Conservation (phyloP, 257 asterid genomes). For the Nicotiana otophora region DNA sequence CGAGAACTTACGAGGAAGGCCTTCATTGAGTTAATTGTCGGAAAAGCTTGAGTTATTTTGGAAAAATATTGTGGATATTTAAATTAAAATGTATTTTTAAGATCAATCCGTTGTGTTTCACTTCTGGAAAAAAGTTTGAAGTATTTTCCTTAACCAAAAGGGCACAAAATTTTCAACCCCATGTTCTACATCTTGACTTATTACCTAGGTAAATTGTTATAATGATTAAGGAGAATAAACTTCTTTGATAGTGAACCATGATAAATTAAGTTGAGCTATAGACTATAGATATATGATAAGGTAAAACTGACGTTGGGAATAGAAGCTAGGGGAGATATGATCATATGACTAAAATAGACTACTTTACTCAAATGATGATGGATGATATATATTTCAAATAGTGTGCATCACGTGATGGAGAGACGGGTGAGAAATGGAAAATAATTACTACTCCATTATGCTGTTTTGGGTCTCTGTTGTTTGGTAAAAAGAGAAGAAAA, state of each 20-base stretch:
- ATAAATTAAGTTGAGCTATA: background rate
- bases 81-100: no score
- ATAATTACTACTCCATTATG: background rate
- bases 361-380: background rate
- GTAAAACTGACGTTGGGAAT: background rate
- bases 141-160: background rate
- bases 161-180: background rate
- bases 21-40: background rate
- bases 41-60: background rate
- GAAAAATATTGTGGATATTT: background rate
- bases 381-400: background rate
- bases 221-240: background rate
- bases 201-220: background rate
- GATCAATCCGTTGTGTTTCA: no score
- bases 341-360: background rate
- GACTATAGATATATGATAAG: background rate
- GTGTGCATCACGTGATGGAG: slow-evolving; percentile 39
- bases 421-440: slow-evolving; percentile 3
- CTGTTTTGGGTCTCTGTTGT: slow-evolving; percentile 6
- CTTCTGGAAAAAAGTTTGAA: background rate
- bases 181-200: background rate
- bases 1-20: no score
- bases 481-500: background rate
- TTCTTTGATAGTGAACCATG: background rate
- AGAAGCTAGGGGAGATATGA: background rate